Evolutionary conservation across 2,329 filamentous ascomycete genomes (phyloP), one percentile per base, ranked within the genome.

Genomic region (Ophiostoma ulmi): DNA sequence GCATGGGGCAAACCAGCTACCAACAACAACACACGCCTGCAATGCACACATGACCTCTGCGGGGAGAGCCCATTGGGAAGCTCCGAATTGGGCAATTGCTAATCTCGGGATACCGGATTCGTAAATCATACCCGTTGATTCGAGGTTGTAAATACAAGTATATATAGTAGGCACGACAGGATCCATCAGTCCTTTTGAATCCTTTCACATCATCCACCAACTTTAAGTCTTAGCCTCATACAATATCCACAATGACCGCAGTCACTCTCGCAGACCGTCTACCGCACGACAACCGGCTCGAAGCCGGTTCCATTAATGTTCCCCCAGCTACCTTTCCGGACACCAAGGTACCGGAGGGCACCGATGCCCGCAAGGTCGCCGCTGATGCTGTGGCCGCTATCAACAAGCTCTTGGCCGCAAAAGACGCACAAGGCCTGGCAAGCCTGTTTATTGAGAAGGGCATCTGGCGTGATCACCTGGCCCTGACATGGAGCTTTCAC

Each of bases 401-500:
- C 74, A 86, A 85, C 74, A 71, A 77, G 8, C 76, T 77, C 0
- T 72, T 87, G 0, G 70, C 74, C 5, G 75, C 74, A 13, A 75
- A 78, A 2, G 78, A 85, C 69, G 75, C 79, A 61, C 52, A 73
- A 1, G 74, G 75, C 1, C 61, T 83, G 0, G 75, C 80, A 0
- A 70, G 74, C 1, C 77, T 86, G 4, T 83, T 87, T 65, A 74
- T 80, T 2, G 73, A 78, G 0, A 78, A 83, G 26, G 83, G 84
- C 70, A 87, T 82, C 77, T 88, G 86, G 87, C 82, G 86, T 10
- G 87, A 89, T 74, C 85, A 87, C 63, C 78, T 89, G 0, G 83
- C 82, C 26, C 76, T 88, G 0, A 82, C 85, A 0, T 89, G 86
- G 86, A 82, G 84, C 58, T 83, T 86, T 65, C 83, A 81, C 70